Base-by-base conservation (phyloP, 345 rosid species). In the Camelina laxa region DNA sequence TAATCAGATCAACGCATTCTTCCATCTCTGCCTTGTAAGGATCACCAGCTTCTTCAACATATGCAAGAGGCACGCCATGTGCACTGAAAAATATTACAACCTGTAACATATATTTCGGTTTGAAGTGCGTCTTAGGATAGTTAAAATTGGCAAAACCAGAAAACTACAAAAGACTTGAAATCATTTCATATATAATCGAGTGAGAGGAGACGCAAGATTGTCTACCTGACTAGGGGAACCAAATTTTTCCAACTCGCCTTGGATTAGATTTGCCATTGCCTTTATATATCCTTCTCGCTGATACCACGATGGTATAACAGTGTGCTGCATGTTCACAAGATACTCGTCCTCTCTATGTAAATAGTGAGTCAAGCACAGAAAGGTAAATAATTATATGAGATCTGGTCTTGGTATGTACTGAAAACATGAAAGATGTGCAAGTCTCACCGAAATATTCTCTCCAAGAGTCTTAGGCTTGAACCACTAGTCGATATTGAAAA, bases 21-120 rank as follows among this genome's bases (percentile, higher is more conserved):
- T 94, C 99, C 99, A 94, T 94, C 83, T 94, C 99, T 53, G 99
- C 97, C 86, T 91, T 91, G 88, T 94, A 94, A 10, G 99, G 99
- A 80, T 94, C 99, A 65, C 99, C 99, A 33, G 99, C 97, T 85
- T 90, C 96, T 85, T 94, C 97, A 61, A 94, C 99, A 70, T 94
- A 94, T 61, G 99, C 99, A 77, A 94, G 93, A 42, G 98, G 98
- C 84, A 94, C 98, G 50, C 98, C 98, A 73, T 95, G 99, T 21
- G 99, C 99, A 80, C 97, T 95, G 84, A 95, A 95, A 84, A 90
- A 95, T 85, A 95, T 91, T 79, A 90, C 85, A 75, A 88, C 99
- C 99, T 95, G 84, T 75, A 76, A 69, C 65, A 81, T 27, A 76
- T 60, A 79, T 57, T 69, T 33, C 64, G 21, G 62, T 76, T 70